Conservation (phyloP, 2,329 filamentous ascomycete species). For the Alternaria angustiovoidea region DNA sequence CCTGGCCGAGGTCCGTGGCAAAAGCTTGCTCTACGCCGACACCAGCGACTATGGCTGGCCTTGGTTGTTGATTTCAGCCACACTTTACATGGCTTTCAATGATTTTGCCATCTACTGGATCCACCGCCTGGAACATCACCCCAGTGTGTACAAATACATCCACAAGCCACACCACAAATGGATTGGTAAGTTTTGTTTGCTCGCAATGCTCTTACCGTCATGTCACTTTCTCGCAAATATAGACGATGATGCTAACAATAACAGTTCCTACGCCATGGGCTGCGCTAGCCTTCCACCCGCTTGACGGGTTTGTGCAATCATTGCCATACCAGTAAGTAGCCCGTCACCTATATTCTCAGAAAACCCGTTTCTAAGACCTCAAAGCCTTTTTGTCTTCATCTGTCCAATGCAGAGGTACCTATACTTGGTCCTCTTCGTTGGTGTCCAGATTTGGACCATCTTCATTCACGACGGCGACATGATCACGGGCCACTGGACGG, state of each 20-base stretch:
- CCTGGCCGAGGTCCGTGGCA: conserved; percentile 11
- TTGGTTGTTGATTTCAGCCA: conserved; percentile 7
- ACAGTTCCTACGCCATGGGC: conserved; percentile 14
- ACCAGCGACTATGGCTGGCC: conserved; percentile 12
- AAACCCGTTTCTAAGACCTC: background rate
- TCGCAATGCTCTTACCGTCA: background rate
- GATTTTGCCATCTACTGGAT: conserved; percentile 16
- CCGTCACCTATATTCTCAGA: background rate
- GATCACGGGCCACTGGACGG: conserved; percentile 13
- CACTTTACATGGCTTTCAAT: conserved; percentile 14
- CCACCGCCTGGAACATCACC: conserved; percentile 16
- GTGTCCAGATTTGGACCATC: conserved; percentile 13
- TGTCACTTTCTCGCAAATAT: background rate
- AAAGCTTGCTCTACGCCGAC: conserved; percentile 10
- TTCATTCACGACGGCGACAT: conserved; percentile 17
- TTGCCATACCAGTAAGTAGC: conserved; percentile 16
- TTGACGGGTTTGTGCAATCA: conserved; percentile 12
- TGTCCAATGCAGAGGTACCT: conserved; percentile 17
- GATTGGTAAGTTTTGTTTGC: conserved; percentile 7
- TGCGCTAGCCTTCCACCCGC: conserved; percentile 15
- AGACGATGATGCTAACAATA: conserved; percentile 1
- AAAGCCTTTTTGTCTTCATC: conserved; percentile 12
- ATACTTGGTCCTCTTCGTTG: conserved; percentile 15
- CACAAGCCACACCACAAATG: conserved; percentile 18
- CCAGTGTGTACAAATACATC: conserved; percentile 16